These are phyloP conservation scores for Liquidambar formosana DNA, from an alignment of 164 flowering plant genomes.

Conservation along the genomic window DNA sequence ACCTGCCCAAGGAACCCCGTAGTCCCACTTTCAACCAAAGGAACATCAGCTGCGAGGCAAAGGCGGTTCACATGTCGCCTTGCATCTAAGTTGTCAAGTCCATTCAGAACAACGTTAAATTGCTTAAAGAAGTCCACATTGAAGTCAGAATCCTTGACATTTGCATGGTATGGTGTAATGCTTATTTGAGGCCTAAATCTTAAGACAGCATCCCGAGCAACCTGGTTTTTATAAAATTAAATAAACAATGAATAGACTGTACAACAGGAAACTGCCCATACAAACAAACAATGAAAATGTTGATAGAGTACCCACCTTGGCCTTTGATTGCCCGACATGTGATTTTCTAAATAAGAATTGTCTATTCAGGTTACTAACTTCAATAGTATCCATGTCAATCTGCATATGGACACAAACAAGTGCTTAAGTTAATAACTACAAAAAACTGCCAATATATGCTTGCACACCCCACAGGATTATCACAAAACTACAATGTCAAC, in stretches of 20 bases:
- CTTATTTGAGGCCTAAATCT: conserved; percentile 80
- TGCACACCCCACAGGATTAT: not conserved
- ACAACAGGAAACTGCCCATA: not conserved
- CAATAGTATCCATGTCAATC: conserved; percentile 99
- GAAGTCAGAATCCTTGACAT: conserved; percentile 86
- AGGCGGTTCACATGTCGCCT: conserved; percentile 96
- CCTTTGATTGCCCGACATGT: conserved; percentile 96
- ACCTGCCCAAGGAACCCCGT: conserved; percentile 99
- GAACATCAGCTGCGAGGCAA: conserved; percentile 93
- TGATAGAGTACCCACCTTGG: conserved; percentile 54
- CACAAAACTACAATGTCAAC: not conserved
- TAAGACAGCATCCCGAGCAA: conserved; percentile 94
- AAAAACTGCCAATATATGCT: not conserved
- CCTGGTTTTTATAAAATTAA: conserved; percentile 51
- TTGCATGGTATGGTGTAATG: conserved; percentile 90
- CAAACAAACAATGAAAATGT: not conserved
- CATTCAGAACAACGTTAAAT: conserved; percentile 90
- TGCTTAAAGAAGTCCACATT: conserved; percentile 91
- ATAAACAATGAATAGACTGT: not conserved
- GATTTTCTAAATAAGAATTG: conserved; percentile 86
- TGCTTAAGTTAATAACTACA: not conserved
- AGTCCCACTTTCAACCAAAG: conserved; percentile 97
- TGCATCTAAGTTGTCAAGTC: conserved; percentile 96
- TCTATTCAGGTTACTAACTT: conserved; percentile 95
- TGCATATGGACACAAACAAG: conserved; percentile 29